Conservation (phyloP, 2,329 filamentous ascomycete species). For the Claviceps purpurea region DNA sequence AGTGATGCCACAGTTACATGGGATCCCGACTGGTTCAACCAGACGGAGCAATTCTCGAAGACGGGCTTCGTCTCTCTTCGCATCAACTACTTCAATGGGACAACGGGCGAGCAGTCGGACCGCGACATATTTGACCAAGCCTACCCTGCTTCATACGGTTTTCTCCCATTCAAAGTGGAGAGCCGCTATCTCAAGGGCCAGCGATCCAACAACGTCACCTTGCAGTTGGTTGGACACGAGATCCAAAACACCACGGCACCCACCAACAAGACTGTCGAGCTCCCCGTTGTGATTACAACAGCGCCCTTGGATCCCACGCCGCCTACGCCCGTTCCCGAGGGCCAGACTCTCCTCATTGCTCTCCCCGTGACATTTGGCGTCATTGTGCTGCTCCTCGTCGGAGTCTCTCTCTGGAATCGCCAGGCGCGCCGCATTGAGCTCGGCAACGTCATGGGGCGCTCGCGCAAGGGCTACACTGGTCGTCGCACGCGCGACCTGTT, state of each 20-base stretch:
- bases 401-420: constrained; percentile 44
- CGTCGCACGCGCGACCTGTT: constrained; percentile 24
- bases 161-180: constrained; percentile 32
- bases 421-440: constrained; percentile 35
- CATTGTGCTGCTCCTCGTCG: constrained; percentile 33
- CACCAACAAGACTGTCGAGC: constrained; percentile 27
- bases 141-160: constrained; percentile 30
- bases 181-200: constrained; percentile 14
- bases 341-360: constrained; percentile 36
- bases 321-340: constrained; percentile 18
- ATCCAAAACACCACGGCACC: constrained; percentile 18
- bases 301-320: constrained; percentile 24
- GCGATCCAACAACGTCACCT: constrained; percentile 30
- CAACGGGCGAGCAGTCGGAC: constrained; percentile 21
- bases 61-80: constrained; percentile 22
- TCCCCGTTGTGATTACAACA: constrained; percentile 22
- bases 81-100: constrained; percentile 27
- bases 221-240: constrained; percentile 27
- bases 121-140: constrained; percentile 20
- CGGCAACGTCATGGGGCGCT: constrained; percentile 37
- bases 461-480: constrained; percentile 30
- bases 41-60: constrained; percentile 23
- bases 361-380: constrained; percentile 37
- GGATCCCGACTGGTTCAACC: constrained; percentile 38
- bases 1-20: constrained; percentile 34